These are phyloP conservation scores for Eucalyptus albens DNA, from an alignment of 345 rosid species.

Conservation along the genomic window DNA sequence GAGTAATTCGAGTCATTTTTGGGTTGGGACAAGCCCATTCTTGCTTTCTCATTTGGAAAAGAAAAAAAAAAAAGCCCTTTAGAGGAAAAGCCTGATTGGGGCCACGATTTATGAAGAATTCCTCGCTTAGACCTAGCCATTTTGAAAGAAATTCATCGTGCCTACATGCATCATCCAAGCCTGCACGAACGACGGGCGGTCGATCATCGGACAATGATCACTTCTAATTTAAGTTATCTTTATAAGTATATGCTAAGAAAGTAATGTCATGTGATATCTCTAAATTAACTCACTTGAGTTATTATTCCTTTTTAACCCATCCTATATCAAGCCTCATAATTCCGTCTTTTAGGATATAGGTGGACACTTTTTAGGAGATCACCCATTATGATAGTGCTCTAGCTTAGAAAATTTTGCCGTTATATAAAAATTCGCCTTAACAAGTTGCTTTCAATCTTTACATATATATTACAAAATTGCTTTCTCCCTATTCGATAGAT, in stretches of 20 bases:
- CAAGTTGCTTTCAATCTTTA: too few relatives aligned
- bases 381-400: too few relatives aligned
- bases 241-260: background rate
- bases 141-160: background rate
- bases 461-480: too few relatives aligned
- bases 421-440: too few relatives aligned
- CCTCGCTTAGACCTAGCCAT: background rate
- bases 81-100: background rate
- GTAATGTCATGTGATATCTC: background rate
- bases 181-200: too few relatives aligned
- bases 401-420: too few relatives aligned
- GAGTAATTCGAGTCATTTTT: background rate
- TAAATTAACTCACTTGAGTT: too few relatives aligned
- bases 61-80: background rate
- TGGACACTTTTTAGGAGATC: too few relatives aligned
- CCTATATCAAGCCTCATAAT: too few relatives aligned
- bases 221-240: background rate
- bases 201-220: background rate
- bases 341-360: too few relatives aligned
- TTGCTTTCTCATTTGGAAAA: background rate
- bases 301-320: too few relatives aligned
- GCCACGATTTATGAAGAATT: background rate
- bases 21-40: background rate
- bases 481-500: rapidly evolving
- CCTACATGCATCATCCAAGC: background rate